Conservation (phyloP, 441 rosid genomes). For the Erodium trifolium region DNA sequence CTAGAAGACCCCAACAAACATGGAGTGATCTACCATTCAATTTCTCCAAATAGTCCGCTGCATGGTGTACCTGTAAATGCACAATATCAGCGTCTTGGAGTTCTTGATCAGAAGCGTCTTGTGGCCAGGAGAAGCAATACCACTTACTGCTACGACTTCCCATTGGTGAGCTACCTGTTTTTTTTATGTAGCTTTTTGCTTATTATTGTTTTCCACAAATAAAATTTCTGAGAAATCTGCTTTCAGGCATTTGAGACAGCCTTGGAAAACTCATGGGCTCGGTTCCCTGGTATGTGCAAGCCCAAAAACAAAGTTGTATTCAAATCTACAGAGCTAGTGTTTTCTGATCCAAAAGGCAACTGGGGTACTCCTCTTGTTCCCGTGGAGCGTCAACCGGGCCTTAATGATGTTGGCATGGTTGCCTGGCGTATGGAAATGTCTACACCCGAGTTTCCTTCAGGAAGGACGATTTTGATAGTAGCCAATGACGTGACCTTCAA, state of each 20-base stretch:
- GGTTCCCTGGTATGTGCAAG: slow-evolving; percentile 39
- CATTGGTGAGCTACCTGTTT: slow-evolving; percentile 52
- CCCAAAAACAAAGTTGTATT: slow-evolving; percentile 43
- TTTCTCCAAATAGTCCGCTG: slow-evolving; percentile 54
- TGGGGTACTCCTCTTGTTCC: slow-evolving; percentile 68
- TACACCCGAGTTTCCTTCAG: slow-evolving; percentile 94
- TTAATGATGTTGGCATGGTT: slow-evolving; percentile 94
- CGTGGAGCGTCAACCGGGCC: slow-evolving; percentile 61
- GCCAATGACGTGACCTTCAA: slow-evolving; percentile 94
- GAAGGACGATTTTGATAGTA: slow-evolving; percentile 72
- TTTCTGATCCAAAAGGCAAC: slow-evolving; percentile 55
- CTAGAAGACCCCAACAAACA: slow-evolving; percentile 55
- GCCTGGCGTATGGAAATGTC: slow-evolving; percentile 93
- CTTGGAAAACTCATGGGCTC: slow-evolving; percentile 72
- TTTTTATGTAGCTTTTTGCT: background rate
- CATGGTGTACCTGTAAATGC: slow-evolving; percentile 55
- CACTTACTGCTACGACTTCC: slow-evolving; percentile 97
- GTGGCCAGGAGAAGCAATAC: slow-evolving; percentile 77
- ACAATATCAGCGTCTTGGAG: slow-evolving; percentile 66
- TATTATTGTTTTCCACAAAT: background rate
- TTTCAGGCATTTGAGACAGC: slow-evolving; percentile 92
- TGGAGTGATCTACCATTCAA: slow-evolving; percentile 57
- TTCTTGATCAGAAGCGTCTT: slow-evolving; percentile 78
- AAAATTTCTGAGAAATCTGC: slow-evolving; percentile 9
- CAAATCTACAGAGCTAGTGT: slow-evolving; percentile 71